These are phyloP conservation scores for Tolypocladium ophioglossoides DNA, from an alignment of 2,329 filamentous ascomycete genomes.

Conservation along the genomic window DNA sequence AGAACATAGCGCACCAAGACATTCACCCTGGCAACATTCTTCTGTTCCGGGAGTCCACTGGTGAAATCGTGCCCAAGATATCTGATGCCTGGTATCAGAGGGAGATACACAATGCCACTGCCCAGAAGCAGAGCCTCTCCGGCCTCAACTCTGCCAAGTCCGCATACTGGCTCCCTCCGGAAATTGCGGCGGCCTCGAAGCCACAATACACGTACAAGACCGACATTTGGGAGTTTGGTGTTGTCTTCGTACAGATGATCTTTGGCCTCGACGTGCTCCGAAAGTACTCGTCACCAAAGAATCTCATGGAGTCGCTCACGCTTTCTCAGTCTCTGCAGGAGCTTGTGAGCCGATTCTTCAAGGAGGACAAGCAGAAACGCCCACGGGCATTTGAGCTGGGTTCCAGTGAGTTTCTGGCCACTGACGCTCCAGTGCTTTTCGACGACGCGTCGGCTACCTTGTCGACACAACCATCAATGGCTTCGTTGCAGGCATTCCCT, in stretches of 20 bases:
- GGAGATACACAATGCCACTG: slow-evolving; percentile 51
- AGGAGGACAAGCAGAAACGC: slow-evolving; percentile 70
- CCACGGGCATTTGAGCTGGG: slow-evolving; percentile 68
- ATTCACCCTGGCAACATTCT: slow-evolving; percentile 74
- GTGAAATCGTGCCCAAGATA: slow-evolving; percentile 62
- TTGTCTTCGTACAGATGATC: slow-evolving; percentile 87
- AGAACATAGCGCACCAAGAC: slow-evolving; percentile 73
- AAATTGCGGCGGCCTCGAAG: slow-evolving; percentile 53
- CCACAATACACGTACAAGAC: slow-evolving; percentile 64
- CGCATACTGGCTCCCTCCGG: slow-evolving; percentile 74
- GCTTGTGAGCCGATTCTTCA: slow-evolving; percentile 75
- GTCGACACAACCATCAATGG: slow-evolving; percentile 30
- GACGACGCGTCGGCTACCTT: slow-evolving; percentile 31
- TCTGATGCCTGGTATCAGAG: slow-evolving; percentile 64
- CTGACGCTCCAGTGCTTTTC: slow-evolving; percentile 48
- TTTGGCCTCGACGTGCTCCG: slow-evolving; percentile 71
- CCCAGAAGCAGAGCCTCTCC: slow-evolving; percentile 39
- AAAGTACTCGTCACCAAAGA: slow-evolving; percentile 69
- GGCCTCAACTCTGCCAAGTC: slow-evolving; percentile 56
- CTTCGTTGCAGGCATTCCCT: slow-evolving; percentile 31
- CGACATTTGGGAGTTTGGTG: slow-evolving; percentile 90
- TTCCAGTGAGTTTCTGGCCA: slow-evolving; percentile 56
- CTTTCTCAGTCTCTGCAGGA: slow-evolving; percentile 70
- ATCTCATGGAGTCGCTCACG: slow-evolving; percentile 58
- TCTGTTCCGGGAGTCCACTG: slow-evolving; percentile 57